Conservation (phyloP, 2,329 filamentous ascomycete species). For the Colletotrichum tamarilloi region DNA sequence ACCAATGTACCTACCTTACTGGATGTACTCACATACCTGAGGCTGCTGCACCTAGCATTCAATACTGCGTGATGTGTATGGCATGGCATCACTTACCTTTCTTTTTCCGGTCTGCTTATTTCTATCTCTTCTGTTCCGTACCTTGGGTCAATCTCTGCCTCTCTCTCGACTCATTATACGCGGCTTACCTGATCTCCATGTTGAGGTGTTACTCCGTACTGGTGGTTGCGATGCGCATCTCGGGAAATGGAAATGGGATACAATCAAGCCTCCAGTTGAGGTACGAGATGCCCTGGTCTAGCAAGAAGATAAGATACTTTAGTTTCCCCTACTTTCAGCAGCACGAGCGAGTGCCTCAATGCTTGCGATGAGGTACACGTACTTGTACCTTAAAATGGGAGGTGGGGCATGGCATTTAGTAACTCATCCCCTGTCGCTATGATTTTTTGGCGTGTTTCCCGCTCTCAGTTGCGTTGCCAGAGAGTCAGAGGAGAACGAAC, state of each 20-base stretch:
- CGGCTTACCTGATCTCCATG: too few relatives aligned
- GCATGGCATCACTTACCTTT: too few relatives aligned
- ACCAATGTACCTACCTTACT: not conserved
- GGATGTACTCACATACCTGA: too few relatives aligned
- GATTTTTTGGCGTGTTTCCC: constrained; percentile 12
- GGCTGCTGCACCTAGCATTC: too few relatives aligned
- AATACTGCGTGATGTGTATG: not conserved
- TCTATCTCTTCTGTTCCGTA: not conserved
- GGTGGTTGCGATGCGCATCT: not conserved
- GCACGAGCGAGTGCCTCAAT: not conserved
- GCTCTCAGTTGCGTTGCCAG: constrained; percentile 12
- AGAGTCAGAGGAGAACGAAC: constrained; percentile 1
- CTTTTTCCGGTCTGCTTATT: not conserved
- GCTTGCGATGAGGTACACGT: not conserved
- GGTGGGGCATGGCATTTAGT: constrained; percentile 10
- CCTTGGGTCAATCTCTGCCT: too few relatives aligned
- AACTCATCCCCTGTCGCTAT: constrained; percentile 28
- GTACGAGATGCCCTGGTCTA: not conserved
- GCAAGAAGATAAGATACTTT: not conserved
- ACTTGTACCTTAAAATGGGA: not conserved
- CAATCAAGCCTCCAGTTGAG: not conserved
- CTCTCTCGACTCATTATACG: not conserved
- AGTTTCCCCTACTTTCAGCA: not conserved
- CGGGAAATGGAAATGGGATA: not conserved
- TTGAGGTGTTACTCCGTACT: not conserved